Percentiles rank a stretch among this genome's conserved stretches.
These are phyloP conservation scores for Erigeron philadelphicus DNA, from an alignment of 140 eudicot species.

Conservation along the genomic window DNA sequence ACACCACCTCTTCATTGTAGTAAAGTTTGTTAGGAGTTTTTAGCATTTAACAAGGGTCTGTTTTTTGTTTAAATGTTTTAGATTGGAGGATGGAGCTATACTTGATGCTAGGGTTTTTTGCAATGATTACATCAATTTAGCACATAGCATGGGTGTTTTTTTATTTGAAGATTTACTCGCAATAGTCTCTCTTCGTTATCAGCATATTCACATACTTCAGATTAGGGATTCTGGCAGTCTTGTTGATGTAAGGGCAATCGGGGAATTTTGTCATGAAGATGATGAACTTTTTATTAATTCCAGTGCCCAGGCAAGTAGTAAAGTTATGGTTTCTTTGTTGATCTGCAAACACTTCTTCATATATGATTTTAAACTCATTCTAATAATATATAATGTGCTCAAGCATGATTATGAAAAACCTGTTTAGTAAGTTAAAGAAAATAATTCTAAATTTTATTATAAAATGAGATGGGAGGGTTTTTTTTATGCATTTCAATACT, in stretches of 20 bases:
- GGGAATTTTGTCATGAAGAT: constrained; percentile 95
- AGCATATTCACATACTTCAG: constrained; percentile 87
- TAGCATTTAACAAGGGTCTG: constrained; percentile 2
- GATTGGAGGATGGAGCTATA: constrained; percentile 85
- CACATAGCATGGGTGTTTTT: constrained; percentile 88
- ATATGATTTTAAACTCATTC: too few relatives aligned
- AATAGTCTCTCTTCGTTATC: constrained; percentile 86
- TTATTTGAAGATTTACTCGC: constrained; percentile 87
- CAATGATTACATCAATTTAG: constrained; percentile 88
- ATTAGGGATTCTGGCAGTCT: constrained; percentile 91
- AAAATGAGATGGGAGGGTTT: too few relatives aligned
- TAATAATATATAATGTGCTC: too few relatives aligned
- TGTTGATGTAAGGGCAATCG: constrained; percentile 83
- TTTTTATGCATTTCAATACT: too few relatives aligned
- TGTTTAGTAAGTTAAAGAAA: too few relatives aligned
- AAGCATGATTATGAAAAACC: too few relatives aligned
- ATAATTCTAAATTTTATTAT: too few relatives aligned
- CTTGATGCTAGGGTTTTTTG: constrained; percentile 89
- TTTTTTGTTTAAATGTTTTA: constrained; percentile 25
- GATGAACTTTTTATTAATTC: constrained; percentile 86
- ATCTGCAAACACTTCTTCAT: too few relatives aligned
- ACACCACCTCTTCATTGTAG: neutral
- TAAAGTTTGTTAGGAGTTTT: neutral
- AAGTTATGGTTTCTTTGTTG: too few relatives aligned
- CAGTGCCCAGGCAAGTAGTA: constrained; percentile 75